phyloP scores from a whole-genome alignment of 495 filamentous ascomycete species.

The Penicillium subrubescens region DNA sequence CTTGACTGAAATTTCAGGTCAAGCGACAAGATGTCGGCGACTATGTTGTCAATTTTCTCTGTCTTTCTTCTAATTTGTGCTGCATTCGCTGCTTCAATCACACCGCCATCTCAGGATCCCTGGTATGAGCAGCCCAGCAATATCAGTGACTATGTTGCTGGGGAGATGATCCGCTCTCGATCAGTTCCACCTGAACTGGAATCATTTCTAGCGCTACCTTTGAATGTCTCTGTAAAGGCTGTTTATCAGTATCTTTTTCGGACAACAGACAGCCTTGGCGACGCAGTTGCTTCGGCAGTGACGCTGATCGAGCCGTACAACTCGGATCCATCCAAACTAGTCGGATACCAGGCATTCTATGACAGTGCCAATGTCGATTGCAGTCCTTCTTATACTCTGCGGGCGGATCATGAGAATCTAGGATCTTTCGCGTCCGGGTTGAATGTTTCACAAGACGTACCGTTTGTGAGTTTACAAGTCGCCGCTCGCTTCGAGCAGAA shows the following conservation, averaged over 20 bases:
- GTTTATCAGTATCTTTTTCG: conserved; percentile 25
- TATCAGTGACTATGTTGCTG: conserved; percentile 12
- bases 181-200: conserved; percentile 8
- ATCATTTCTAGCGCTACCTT: conserved; percentile 7
- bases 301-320: conserved; percentile 28
- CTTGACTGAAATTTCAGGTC: neutral
- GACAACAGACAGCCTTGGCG: conserved; percentile 24
- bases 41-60: neutral
- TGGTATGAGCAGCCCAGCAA: conserved; percentile 20
- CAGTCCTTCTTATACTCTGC: conserved; percentile 24
- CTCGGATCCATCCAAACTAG: conserved; percentile 21
- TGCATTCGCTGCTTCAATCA: neutral
- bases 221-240: conserved; percentile 15
- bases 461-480: conserved; percentile 6
- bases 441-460: conserved; percentile 13
- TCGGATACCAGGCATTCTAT: conserved; percentile 23
- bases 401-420: conserved; percentile 2
- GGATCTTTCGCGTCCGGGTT: neutral
- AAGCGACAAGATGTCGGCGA: neutral
- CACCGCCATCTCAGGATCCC: conserved; percentile 14
- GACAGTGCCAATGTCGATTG: conserved; percentile 21
- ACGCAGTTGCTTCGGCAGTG: conserved; percentile 18
- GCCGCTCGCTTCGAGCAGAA: neutral
- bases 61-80: neutral
- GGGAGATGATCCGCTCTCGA: conserved; percentile 23